These are phyloP conservation scores for Colletotrichum nymphaeae DNA, from an alignment of 2,329 filamentous ascomycete genomes.

Conservation along the genomic window DNA sequence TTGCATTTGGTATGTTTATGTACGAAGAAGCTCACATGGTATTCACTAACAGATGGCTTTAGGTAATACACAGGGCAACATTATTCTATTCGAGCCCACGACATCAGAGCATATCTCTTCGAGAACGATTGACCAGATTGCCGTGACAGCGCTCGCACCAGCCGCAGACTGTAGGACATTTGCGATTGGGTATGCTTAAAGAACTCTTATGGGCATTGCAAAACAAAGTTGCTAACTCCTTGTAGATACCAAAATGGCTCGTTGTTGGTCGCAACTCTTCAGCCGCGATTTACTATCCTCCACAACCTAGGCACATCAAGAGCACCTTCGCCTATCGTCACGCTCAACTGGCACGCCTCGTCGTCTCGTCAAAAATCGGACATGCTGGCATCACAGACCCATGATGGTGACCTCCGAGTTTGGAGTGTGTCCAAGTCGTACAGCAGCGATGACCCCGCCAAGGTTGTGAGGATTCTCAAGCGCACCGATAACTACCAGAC, in stretches of 20 bases:
- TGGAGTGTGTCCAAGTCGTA: conserved; percentile 94
- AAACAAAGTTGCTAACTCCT: conserved; percentile 31
- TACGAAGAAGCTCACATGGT: conserved; percentile 33
- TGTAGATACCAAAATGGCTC: conserved; percentile 93
- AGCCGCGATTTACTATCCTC: conserved; percentile 92
- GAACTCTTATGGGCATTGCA: not conserved
- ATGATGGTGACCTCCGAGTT: conserved; percentile 91
- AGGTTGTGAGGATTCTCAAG: conserved; percentile 89
- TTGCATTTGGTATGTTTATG: conserved; percentile 84
- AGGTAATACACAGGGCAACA: conserved; percentile 94
- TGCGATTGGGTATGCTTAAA: conserved; percentile 82
- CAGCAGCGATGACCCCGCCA: conserved; percentile 79
- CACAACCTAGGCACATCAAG: conserved; percentile 90
- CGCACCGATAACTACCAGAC: conserved; percentile 78
- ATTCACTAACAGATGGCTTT: conserved; percentile 38
- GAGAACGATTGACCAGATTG: conserved; percentile 89
- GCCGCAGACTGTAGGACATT: conserved; percentile 92
- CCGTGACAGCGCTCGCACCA: conserved; percentile 92
- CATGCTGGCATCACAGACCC: conserved; percentile 94
- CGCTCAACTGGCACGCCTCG: conserved; percentile 94
- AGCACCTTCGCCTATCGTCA: conserved; percentile 87
- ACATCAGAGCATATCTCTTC: conserved; percentile 93
- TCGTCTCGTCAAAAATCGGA: conserved; percentile 96
- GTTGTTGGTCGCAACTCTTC: conserved; percentile 87
- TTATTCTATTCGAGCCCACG: conserved; percentile 93